Conservation (phyloP, 2,329 filamentous ascomycete genomes). For the Fusarium burgessii region DNA sequence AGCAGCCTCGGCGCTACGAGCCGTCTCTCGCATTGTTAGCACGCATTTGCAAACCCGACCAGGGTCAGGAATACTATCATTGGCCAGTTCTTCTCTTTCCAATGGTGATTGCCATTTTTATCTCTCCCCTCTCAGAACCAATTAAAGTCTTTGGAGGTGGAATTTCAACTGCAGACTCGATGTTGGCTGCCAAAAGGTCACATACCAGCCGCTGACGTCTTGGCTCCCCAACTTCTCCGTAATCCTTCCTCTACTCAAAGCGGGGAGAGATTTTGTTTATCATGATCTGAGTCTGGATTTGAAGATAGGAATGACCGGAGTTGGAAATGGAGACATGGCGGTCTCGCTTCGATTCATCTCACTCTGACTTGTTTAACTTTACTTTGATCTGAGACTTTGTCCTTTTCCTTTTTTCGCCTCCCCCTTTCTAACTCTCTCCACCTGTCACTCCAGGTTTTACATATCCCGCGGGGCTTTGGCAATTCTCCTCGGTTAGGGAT, state of each 20-base stretch:
- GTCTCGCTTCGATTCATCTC: constrained; percentile 13
- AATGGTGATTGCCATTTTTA: constrained; percentile 8
- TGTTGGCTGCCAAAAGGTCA: constrained; percentile 14
- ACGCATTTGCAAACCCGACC: constrained; percentile 2
- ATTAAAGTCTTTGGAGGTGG: constrained; percentile 7
- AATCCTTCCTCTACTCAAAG: neutral
- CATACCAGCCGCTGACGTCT: constrained; percentile 39
- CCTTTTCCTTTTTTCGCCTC: constrained; percentile 19
- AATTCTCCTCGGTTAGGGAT: constrained; percentile 27
- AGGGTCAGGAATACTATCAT: constrained; percentile 17
- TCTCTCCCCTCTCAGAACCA: constrained; percentile 7
- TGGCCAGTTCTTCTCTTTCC: constrained; percentile 6
- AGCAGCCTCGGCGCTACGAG: constrained; percentile 29
- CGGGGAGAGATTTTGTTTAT: constrained; percentile 8
- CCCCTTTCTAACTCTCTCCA: constrained; percentile 16
- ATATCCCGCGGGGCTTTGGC: constrained; percentile 22
- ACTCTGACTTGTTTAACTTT: neutral
- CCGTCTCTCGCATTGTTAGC: constrained; percentile 33
- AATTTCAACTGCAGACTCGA: constrained; percentile 17
- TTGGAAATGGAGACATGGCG: constrained; percentile 20
- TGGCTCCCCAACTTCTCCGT: constrained; percentile 7
- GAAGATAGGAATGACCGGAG: constrained; percentile 20
- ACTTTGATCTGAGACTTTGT: neutral
- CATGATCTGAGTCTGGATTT: constrained; percentile 5
- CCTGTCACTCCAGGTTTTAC: constrained; percentile 27